A percentile compares a stretch with the other conserved stretches of the same genome.
Evolutionary conservation across 805 yeast genomes (phyloP).

Genomic region (Candida namnaoensis): DNA sequence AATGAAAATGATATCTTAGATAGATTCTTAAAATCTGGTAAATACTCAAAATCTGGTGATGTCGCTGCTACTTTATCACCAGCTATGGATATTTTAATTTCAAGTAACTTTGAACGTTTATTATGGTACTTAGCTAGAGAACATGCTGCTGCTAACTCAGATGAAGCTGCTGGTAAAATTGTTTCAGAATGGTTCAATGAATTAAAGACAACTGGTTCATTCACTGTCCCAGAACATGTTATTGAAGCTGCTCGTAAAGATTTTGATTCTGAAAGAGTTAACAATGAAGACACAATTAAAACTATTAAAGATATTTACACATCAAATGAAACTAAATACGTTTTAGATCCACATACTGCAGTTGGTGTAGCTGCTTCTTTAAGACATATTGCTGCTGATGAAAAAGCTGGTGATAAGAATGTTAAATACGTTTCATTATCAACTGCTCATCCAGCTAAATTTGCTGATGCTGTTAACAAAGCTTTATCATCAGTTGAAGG

Average conservation of each 20-base stretch:
- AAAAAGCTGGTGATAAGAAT: constrained; percentile 25
- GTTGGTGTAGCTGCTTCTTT: constrained; percentile 84
- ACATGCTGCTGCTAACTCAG: constrained; percentile 37
- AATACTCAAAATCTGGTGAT: constrained; percentile 64
- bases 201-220: constrained; percentile 69
- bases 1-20: constrained; percentile 92
- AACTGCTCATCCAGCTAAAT: constrained; percentile 99
- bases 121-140: constrained; percentile 89
- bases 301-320: constrained; percentile 68
- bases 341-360: constrained; percentile 94
- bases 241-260: constrained; percentile 57
- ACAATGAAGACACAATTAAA: constrained; percentile 66
- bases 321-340: constrained; percentile 57
- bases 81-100: constrained; percentile 96
- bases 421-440: constrained; percentile 66
- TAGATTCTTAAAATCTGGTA: constrained; percentile 83
- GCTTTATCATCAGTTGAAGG: constrained; percentile 60
- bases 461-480: constrained; percentile 88
- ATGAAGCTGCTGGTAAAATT: constrained; percentile 67
- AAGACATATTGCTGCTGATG: constrained; percentile 43
- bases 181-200: constrained; percentile 72
- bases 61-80: constrained; percentile 92
- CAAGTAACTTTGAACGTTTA: constrained; percentile 93
- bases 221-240: constrained; percentile 58
- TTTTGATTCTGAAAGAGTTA: constrained; percentile 74